Percentiles rank a stretch among this genome's conserved stretches.
These are phyloP conservation scores for Diversispora eburnea DNA, from an alignment of 192 early-diverging fungal species.

Conservation along the genomic window DNA sequence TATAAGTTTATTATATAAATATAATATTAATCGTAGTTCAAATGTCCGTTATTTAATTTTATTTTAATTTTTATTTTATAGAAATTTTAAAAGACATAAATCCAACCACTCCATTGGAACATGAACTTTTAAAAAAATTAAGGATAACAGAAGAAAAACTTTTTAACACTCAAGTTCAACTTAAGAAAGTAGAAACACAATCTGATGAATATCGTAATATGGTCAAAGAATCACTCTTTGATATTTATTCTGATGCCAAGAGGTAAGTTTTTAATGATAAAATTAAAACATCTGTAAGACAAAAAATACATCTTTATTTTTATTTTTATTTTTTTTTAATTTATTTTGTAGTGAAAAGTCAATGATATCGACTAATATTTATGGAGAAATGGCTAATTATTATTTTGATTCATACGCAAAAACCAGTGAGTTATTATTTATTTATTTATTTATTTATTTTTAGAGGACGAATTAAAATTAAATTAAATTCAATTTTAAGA, in stretches of 20 bases:
- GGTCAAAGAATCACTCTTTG: conserved; percentile 70
- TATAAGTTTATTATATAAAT: not conserved
- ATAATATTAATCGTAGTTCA: conserved; percentile 20
- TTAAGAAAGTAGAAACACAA: conserved; percentile 50
- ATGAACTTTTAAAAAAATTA: conserved; percentile 53
- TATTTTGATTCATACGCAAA: conserved; percentile 99
- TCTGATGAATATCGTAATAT: conserved; percentile 66
- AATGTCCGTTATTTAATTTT: not conserved
- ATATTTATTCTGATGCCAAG: conserved; percentile 27
- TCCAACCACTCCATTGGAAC: conserved; percentile 50
- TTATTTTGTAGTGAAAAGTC: not conserved
- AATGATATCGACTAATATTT: not conserved
- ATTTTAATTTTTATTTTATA: not conserved
- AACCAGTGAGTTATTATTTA: conserved; percentile 60
- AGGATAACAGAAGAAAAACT: conserved; percentile 53
- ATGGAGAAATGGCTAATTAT: conserved; percentile 53
- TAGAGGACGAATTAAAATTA: not conserved
- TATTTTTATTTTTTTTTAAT: not conserved
- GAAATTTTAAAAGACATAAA: conserved; percentile 24
- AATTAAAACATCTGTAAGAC: not conserved
- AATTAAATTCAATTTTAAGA: conserved; percentile 32
- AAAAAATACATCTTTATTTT: not conserved
- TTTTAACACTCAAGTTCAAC: conserved; percentile 48
- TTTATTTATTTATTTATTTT: not conserved
- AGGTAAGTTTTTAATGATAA: not conserved